Evolutionary conservation across 352 stramenopile genomes (phyloP).

Genomic region (Pythium myriotylum): DNA sequence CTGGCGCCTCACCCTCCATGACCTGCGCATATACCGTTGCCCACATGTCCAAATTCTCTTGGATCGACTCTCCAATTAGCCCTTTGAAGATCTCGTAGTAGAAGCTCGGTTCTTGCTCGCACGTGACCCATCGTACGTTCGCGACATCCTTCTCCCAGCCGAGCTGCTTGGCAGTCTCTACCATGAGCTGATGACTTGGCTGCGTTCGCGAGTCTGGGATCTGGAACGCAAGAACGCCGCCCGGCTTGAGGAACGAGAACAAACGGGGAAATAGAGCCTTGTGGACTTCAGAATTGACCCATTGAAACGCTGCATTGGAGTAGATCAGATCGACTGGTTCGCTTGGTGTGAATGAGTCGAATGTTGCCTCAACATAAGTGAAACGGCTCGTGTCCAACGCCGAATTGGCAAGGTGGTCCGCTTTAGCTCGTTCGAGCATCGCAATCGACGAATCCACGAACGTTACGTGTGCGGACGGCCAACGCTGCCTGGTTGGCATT

Average conservation of each 20-base stretch:
- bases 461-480: constrained; percentile 45
- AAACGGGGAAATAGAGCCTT: constrained; percentile 46
- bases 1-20: constrained; percentile 53
- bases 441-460: constrained; percentile 67
- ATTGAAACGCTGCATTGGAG: constrained; percentile 74
- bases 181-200: constrained; percentile 66
- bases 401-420: constrained; percentile 41
- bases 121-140: constrained; percentile 69
- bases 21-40: constrained; percentile 59
- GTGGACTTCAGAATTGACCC: constrained; percentile 58
- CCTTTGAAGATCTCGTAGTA: constrained; percentile 74
- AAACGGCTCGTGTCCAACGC: constrained; percentile 30
- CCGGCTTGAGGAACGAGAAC: constrained; percentile 67
- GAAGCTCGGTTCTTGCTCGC: constrained; percentile 55
- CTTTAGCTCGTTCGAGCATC: constrained; percentile 55
- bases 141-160: constrained; percentile 40
- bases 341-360: constrained; percentile 50
- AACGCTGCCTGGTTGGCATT: constrained; percentile 40
- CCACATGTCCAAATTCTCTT: constrained; percentile 63
- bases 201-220: constrained; percentile 68
- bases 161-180: constrained; percentile 45
- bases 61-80: constrained; percentile 8
- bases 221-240: constrained; percentile 67
- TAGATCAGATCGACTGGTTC: constrained; percentile 67
- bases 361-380: constrained; percentile 55